phyloP scores from a whole-genome alignment of 805 yeast species.

The Suhomyces emberorum region DNA sequence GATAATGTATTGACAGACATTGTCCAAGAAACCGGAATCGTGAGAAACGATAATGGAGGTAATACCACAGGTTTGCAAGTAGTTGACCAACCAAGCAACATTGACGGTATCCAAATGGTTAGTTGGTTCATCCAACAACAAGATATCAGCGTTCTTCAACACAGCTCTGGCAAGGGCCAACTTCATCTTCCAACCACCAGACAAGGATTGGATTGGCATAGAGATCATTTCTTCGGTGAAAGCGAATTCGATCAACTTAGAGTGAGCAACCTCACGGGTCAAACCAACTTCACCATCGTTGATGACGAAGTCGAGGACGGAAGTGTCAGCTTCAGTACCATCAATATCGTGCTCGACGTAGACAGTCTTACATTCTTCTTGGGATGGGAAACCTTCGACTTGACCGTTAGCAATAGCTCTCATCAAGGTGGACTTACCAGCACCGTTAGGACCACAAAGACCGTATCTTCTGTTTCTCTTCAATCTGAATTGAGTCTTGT shows the following conservation, averaged over 20 bases:
- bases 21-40: conserved; percentile 99
- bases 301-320: conserved; percentile 88
- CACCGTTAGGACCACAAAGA: conserved; percentile 69
- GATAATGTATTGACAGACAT: conserved; percentile 95
- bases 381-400: conserved; percentile 99
- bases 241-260: conserved; percentile 82
- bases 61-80: conserved; percentile 97
- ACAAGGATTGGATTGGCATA: conserved; percentile 93
- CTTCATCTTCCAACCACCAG: conserved; percentile 99
- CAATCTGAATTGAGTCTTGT: conserved; percentile 98
- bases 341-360: conserved; percentile 99
- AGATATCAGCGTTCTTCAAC: conserved; percentile 95
- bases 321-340: conserved; percentile 94
- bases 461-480: conserved; percentile 99
- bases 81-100: conserved; percentile 99
- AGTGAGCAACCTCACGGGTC: conserved; percentile 65
- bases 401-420: conserved; percentile 96
- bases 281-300: conserved; percentile 75
- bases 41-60: conserved; percentile 98
- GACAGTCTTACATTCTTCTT: conserved; percentile 98
- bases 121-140: conserved; percentile 99
- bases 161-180: conserved; percentile 99
- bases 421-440: conserved; percentile 67
- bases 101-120: conserved; percentile 99
- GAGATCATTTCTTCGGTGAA: conserved; percentile 90